Evolutionary conservation across 345 rosid genomes (phyloP), one percentile per base, ranked within the genome.

Genomic region (Pugionium cornutum): DNA sequence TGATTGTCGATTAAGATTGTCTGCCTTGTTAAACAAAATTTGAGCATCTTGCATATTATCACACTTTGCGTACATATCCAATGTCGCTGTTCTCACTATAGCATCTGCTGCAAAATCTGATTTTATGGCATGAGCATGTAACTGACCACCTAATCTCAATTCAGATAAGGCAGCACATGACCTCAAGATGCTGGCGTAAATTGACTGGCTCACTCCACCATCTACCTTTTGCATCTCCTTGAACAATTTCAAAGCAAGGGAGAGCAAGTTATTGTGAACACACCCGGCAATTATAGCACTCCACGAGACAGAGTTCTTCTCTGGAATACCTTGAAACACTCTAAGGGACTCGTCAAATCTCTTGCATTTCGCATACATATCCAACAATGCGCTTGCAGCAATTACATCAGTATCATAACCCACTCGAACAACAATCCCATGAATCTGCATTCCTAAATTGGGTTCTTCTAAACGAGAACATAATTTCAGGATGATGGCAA

Each of bases 51-150:
- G 52, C 76, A 88, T 76, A 45, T 80, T 72, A 33, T 80, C 84
- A 67, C 95, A 86, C 80, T 90, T 94, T 11, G 96, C 85, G 52
- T 94, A 94, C 99, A 94, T 90, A 76, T 94, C 97, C 76, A 94
- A 59, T 6, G 81, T 88, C 9, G 99, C 95, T 36, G 97, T 94
- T 36, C 89, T 95, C 72, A 88, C 97, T 9, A 88, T 75, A 10
- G 77, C 67, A 67, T 94, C 97, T 1, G 52, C 54, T 49, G 79
- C 87, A 69, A 88, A 86, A 75, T 75, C 64, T 36, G 70, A 76
- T 76, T 88, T 94, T 25, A 88, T 51, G 54, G 92, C 83, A 83
- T 88, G 99, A 33, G 83, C 86, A 74, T 94, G 99, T 58, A 94
- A 82, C 75, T 94, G 97, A 62, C 73, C 52, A 35, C 99, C 97